Percentiles rank a stretch among this genome's conserved stretches.
phyloP scores from a whole-genome alignment of 495 filamentous ascomycete species.

The Oleoguttula mirabilis region DNA sequence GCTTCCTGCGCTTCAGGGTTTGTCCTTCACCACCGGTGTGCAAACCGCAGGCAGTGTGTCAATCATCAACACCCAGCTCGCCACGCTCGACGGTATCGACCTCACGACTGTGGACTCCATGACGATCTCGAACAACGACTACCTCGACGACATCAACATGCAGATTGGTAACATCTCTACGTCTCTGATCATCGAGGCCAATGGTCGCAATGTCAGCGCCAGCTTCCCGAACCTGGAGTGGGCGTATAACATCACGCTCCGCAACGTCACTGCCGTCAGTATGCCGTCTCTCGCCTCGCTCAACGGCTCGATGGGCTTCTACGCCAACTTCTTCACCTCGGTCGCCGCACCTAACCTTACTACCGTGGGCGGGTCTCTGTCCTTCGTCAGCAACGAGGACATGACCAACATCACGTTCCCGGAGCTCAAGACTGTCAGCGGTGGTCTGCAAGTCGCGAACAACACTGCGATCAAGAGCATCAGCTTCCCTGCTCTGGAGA shows the following conservation, averaged over 20 bases:
- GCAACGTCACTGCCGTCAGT: conserved; percentile 62
- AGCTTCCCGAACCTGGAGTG: conserved; percentile 62
- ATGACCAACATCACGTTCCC: conserved; percentile 70
- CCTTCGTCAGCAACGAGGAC: conserved; percentile 64
- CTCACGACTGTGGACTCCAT: conserved; percentile 51
- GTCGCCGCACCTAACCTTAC: conserved; percentile 74
- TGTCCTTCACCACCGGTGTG: conserved; percentile 48
- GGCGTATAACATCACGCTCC: conserved; percentile 76
- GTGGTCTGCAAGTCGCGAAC: conserved; percentile 73
- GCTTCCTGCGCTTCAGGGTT: conserved; percentile 54
- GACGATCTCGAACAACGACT: conserved; percentile 29
- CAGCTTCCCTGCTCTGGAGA: conserved; percentile 51
- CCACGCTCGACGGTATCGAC: conserved; percentile 63
- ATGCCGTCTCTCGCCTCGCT: conserved; percentile 67
- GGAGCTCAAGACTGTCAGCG: conserved; percentile 52
- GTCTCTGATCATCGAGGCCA: conserved; percentile 48
- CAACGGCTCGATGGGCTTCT: conserved; percentile 72
- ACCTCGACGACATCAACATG: conserved; percentile 33
- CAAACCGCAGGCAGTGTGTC: conserved; percentile 47
- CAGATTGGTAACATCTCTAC: conserved; percentile 56
- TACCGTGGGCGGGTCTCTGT: conserved; percentile 48
- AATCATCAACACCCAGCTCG: conserved; percentile 76
- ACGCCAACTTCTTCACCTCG: conserved; percentile 57
- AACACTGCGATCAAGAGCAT: conserved; percentile 61
- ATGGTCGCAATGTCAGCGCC: conserved; percentile 41